These are phyloP conservation scores for Diophrys appendiculata DNA, from an alignment of 73 alveolate genomes.

Conservation along the genomic window DNA sequence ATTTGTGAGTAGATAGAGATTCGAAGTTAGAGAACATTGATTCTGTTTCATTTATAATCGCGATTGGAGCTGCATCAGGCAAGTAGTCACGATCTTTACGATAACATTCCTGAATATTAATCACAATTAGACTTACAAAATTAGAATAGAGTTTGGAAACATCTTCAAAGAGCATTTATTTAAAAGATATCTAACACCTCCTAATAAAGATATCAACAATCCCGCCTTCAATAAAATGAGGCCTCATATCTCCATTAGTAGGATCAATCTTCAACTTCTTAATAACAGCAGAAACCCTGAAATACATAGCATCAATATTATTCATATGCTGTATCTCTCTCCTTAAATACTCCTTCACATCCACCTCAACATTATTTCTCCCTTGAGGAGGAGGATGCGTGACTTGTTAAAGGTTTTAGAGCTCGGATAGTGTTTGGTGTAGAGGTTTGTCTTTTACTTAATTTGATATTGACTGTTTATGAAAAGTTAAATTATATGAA, in stretches of 20 bases:
- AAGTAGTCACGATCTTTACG: neutral
- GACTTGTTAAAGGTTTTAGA: too few species aligned
- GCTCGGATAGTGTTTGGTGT: neutral
- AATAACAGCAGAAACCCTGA: too few species aligned
- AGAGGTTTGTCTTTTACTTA: neutral
- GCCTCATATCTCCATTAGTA: neutral
- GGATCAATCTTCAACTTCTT: neutral
- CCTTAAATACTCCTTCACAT: neutral
- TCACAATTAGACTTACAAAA: neutral
- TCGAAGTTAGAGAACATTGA: neutral
- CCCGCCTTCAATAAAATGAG: neutral
- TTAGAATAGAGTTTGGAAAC: neutral
- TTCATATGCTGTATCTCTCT: neutral
- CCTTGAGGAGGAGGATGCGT: too few species aligned
- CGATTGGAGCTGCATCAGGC: neutral
- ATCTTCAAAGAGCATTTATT: neutral
- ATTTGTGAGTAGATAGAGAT: neutral
- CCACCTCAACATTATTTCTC: neutral
- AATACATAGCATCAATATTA: neutral
- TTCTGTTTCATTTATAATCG: neutral
- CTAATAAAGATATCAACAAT: neutral
- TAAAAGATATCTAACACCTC: neutral
- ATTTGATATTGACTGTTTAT: neutral
- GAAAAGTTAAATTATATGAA: too few species aligned
- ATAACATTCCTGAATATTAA: neutral